A percentile compares a stretch with the other conserved stretches of the same genome.
Evolutionary conservation across 129 eudicot species (phyloP).

Genomic region (Silybum marianum): DNA sequence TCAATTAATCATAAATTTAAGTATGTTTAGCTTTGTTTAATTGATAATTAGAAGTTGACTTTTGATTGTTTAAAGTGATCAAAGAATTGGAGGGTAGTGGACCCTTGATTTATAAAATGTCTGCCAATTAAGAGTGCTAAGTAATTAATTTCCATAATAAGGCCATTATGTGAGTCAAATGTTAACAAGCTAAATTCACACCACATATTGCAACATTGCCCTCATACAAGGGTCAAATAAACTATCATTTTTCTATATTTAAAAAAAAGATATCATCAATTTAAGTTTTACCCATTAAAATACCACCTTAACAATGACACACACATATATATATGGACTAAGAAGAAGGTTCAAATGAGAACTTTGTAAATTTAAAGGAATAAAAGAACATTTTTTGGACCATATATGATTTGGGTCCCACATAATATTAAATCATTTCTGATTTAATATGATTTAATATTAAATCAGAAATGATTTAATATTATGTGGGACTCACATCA

Average conservation of each 20-base stretch:
- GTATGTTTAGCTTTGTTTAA: background rate
- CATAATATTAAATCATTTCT: no score
- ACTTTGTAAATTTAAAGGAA: no score
- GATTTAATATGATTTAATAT: no score
- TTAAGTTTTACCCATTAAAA: background rate
- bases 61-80: constrained; percentile 8
- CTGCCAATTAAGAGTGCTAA: constrained; percentile 11
- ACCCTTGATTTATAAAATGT: background rate
- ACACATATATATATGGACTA: no score
- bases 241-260: no score
- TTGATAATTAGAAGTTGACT: constrained; percentile 16
- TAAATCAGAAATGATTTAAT: no score
- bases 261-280: no score
- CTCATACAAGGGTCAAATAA: background rate
- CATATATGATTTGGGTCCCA: no score
- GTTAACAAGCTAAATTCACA: no score
- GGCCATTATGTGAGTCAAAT: background rate
- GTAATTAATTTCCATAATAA: constrained; percentile 11
- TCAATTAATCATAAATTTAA: background rate
- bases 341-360: no score
- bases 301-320: background rate
- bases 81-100: background rate
- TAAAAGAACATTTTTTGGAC: no score
- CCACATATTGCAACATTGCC: background rate
- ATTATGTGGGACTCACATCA: no score